Evolutionary conservation across 495 filamentous ascomycete species (phyloP).

Genomic region (Hypomontagnella submonticulosa): DNA sequence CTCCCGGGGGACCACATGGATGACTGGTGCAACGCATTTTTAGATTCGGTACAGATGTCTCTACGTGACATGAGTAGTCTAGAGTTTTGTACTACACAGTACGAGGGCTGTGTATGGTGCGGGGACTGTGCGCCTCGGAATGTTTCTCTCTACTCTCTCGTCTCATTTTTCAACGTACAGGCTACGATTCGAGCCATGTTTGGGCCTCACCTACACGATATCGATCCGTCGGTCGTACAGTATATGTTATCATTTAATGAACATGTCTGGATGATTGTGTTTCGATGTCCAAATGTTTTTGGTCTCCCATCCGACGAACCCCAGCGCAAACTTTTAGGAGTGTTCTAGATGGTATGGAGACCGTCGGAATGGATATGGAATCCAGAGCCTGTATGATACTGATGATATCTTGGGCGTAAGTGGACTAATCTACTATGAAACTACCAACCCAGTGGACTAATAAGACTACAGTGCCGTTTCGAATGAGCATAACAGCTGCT

Average conservation of each 20-base stretch:
- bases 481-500: neutral
- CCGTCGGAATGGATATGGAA: neutral
- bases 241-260: neutral
- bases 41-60: neutral
- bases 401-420: slow-evolving; percentile 2
- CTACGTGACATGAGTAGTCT: neutral
- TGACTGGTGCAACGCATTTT: neutral
- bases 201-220: neutral
- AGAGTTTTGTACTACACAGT: neutral
- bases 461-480: neutral
- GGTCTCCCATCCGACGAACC: neutral
- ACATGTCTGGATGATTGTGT: neutral
- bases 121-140: neutral
- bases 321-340: too few relatives aligned
- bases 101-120: neutral
- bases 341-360: too few relatives aligned
- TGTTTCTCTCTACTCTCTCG: neutral
- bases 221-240: neutral
- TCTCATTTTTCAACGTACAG: neutral
- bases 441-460: neutral
- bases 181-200: neutral
- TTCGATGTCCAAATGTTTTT: neutral
- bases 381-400: neutral
- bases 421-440: neutral
- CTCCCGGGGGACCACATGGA: neutral